Percentiles rank a stretch among this genome's conserved stretches.
phyloP scores from a whole-genome alignment of 2,329 filamentous ascomycete species.

The Cercospora citrullina region DNA sequence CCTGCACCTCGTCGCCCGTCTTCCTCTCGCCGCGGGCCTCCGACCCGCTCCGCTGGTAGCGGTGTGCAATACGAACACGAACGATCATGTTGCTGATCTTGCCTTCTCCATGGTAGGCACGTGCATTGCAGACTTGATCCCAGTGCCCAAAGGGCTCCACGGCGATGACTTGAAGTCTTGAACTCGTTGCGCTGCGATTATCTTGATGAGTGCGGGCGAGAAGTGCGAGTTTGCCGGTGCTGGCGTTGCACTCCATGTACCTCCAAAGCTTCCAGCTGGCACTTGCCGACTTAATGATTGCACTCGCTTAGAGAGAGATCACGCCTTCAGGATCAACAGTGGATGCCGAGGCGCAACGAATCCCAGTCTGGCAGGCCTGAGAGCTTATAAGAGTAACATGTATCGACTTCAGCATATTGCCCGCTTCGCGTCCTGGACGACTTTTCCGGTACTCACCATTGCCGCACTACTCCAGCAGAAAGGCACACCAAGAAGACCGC shows the following conservation, averaged over 20 bases:
- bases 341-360: no score
- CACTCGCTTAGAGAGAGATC: neutral
- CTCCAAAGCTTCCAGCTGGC: neutral
- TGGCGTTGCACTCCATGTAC: neutral
- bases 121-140: neutral
- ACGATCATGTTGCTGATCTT: neutral
- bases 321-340: no score
- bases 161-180: neutral
- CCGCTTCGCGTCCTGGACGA: neutral
- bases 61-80: neutral
- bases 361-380: no score
- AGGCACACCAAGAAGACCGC: neutral
- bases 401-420: neutral
- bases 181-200: neutral
- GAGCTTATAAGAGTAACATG: neutral
- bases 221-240: neutral
- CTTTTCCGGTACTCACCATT: neutral
- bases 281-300: neutral
- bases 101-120: neutral
- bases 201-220: neutral
- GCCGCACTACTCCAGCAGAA: neutral
- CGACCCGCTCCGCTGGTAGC: neutral
- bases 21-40: neutral
- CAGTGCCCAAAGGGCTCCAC: neutral
- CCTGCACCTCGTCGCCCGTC: neutral